Evolutionary conservation across 164 flowering plant species (phyloP).

Genomic region (Paratinospora sagittata): DNA sequence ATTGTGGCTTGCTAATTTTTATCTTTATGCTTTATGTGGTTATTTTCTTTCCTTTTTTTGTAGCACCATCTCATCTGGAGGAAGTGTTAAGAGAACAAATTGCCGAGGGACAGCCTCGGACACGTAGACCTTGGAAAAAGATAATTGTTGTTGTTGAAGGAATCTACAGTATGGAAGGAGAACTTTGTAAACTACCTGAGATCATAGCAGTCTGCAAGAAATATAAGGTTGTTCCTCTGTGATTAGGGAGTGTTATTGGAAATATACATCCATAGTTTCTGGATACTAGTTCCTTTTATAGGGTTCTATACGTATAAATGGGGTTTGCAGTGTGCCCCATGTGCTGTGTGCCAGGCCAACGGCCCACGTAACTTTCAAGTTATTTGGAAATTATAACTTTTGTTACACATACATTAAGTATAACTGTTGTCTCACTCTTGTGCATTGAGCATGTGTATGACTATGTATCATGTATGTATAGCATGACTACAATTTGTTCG

Average conservation of each 20-base stretch:
- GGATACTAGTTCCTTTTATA: too few relatives aligned
- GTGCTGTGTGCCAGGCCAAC: too few relatives aligned
- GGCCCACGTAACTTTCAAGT: too few relatives aligned
- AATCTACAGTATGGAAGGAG: constrained; percentile 99
- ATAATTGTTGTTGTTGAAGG: constrained; percentile 94
- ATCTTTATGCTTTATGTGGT: not conserved
- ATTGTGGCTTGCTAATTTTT: not conserved
- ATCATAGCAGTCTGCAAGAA: constrained; percentile 57
- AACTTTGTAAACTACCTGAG: constrained; percentile 93
- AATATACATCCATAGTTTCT: too few relatives aligned
- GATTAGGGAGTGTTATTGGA: not conserved
- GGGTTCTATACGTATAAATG: too few relatives aligned
- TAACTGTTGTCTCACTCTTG: too few relatives aligned
- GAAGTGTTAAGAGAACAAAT: constrained; percentile 80
- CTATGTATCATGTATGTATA: too few relatives aligned
- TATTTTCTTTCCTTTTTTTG: not conserved
- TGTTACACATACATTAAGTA: too few relatives aligned
- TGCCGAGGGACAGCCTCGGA: constrained; percentile 83
- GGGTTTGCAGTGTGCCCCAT: too few relatives aligned
- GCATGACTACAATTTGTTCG: too few relatives aligned
- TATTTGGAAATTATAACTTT: too few relatives aligned
- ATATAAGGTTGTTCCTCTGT: constrained; percentile 49
- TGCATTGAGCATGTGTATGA: too few relatives aligned
- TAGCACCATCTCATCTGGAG: constrained; percentile 92
- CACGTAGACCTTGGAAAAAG: constrained; percentile 98